phyloP scores from a whole-genome alignment of 139 green algal genomes.

The Chlorella sp. region DNA sequence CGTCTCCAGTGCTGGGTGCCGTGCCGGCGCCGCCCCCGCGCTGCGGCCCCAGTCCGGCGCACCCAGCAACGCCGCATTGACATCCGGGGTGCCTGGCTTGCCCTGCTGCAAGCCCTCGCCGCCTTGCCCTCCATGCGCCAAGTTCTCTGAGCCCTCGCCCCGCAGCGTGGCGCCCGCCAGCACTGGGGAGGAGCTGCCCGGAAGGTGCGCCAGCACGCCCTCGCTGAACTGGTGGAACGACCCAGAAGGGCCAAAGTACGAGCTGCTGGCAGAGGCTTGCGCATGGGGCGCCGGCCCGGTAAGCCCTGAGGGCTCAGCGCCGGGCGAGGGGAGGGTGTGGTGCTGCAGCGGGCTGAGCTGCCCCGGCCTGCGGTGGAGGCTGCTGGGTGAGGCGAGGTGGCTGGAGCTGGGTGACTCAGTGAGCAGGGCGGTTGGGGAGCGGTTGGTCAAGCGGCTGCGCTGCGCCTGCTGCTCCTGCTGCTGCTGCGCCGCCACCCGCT shows the following conservation, averaged over 20 bases:
- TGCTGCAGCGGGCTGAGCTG: background rate
- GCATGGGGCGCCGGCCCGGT: too few relatives aligned
- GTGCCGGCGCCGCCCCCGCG: background rate
- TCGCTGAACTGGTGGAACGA: background rate
- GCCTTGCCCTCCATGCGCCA: conserved; percentile 20
- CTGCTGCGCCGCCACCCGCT: background rate
- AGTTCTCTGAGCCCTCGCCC: too few relatives aligned
- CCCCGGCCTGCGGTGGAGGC: too few relatives aligned
- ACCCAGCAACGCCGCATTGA: conserved; percentile 4
- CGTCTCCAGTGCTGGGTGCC: conserved; percentile 10
- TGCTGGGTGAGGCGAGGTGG: background rate
- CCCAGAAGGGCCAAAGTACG: too few relatives aligned
- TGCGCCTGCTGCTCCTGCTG: background rate
- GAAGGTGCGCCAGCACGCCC: background rate
- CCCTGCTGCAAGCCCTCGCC: conserved; percentile 7
- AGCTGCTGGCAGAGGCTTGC: too few relatives aligned
- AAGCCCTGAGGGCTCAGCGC: too few relatives aligned
- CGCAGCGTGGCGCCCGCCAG: conserved; percentile 8
- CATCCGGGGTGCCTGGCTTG: conserved; percentile 10
- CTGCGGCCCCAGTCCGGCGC: conserved; percentile 16
- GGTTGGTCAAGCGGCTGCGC: background rate
- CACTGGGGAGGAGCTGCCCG: background rate
- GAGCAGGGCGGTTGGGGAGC: too few relatives aligned
- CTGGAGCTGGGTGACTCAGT: background rate
- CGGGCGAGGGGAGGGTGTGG: background rate